Evolutionary conservation across 257 asterid species (phyloP), one percentile per base, ranked within the genome.

Genomic region (Rehmannia glutinosa): DNA sequence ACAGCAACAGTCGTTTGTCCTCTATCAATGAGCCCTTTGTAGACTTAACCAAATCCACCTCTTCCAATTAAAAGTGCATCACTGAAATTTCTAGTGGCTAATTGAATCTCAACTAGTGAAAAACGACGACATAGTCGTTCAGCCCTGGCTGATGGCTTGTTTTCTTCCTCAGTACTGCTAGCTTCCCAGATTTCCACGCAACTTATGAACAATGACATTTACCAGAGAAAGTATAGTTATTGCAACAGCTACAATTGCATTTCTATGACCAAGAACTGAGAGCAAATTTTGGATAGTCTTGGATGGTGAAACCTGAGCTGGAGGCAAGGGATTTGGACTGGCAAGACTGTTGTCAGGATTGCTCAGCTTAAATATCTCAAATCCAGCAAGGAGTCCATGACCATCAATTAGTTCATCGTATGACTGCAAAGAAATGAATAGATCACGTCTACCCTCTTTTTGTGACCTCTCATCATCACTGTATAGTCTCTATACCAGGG

Each of bases 401-500:
- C n/a, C n/a, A n/a, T n/a, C n/a, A n/a, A n/a, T n/a, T n/a, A 76
- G 5, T n/a, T 43, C 70, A 12, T 55, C 72, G 19, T 75, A 42
- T 17, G 73, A 73, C 43, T 68, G 75, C 59, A 83, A 33, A 23
- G 73, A 68, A 58, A 84, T 65, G 51, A 75, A 65, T 64, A 82
- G 63, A 54, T 65, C 77, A 6, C 46, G 82, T 50, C 53, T 73
- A 23, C 77, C 80, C 41, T 80, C 80, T 36, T 32, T 24, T 65
- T 74, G 77, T 3, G 75, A 64, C 91, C 91, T 2, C 53, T 79
- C 82, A 80, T n/a, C n/a, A n/a, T n/a, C n/a, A n/a, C n/a, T n/a
- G n/a, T n/a, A n/a, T n/a, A n/a, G n/a, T n/a, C n/a, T n/a, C n/a
- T n/a, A n/a, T n/a, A n/a, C n/a, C n/a, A n/a, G n/a, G n/a, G n/a